Conservation (phyloP, 2,329 filamentous ascomycete species). For the Cercospora janseana region DNA sequence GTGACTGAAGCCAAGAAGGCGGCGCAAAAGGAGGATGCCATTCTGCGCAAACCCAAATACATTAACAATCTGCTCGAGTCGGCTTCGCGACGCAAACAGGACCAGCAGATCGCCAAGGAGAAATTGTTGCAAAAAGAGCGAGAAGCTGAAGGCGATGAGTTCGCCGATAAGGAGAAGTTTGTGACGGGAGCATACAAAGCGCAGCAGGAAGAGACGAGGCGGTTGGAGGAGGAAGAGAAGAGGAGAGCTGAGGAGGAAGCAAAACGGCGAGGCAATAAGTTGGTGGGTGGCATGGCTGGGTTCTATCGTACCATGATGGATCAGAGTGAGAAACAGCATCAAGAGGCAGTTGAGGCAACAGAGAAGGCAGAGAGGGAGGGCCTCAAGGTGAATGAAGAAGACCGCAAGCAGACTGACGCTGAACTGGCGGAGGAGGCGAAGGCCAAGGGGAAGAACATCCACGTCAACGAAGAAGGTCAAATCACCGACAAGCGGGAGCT, state of each 20-base stretch:
- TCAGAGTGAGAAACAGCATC: constrained; percentile 67
- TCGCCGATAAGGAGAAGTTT: constrained; percentile 79
- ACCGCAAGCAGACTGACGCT: constrained; percentile 50
- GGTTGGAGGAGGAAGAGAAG: constrained; percentile 70
- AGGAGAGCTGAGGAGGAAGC: constrained; percentile 64
- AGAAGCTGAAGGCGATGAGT: constrained; percentile 77
- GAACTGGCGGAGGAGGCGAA: constrained; percentile 68
- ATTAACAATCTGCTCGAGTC: constrained; percentile 72
- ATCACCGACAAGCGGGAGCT: constrained; percentile 82
- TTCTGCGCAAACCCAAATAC: constrained; percentile 70
- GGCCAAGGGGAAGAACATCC: constrained; percentile 60
- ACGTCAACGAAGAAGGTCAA: constrained; percentile 77
- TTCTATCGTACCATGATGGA: constrained; percentile 76
- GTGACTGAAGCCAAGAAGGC: constrained; percentile 55
- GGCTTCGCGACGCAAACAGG: constrained; percentile 73
- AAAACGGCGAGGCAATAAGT: constrained; percentile 63
- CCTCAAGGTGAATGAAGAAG: constrained; percentile 34
- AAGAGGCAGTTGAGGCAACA: constrained; percentile 66
- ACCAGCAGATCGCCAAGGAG: constrained; percentile 74
- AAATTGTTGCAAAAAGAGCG: constrained; percentile 75
- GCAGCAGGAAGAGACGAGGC: constrained; percentile 72
- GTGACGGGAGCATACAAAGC: constrained; percentile 80
- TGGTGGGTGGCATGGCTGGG: constrained; percentile 61
- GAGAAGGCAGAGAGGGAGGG: constrained; percentile 43
- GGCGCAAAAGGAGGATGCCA: constrained; percentile 53